A percentile compares a stretch with the other conserved stretches of the same genome.
phyloP scores from a whole-genome alignment of 192 early-diverging fungal genomes.

The Allomyces macrogynus region DNA sequence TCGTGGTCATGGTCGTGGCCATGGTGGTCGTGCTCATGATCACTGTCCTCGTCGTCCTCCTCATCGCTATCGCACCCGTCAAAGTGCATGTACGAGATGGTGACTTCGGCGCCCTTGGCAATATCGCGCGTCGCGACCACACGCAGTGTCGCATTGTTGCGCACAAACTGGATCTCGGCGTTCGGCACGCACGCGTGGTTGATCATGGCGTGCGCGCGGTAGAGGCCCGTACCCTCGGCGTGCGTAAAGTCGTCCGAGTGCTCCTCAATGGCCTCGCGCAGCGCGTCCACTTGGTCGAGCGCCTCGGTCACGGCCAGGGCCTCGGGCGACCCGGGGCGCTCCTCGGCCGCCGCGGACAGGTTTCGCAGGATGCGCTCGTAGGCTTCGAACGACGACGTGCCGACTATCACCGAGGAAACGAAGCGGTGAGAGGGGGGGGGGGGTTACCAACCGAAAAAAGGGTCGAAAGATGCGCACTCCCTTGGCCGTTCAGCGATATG shows the following conservation, averaged over 20 bases:
- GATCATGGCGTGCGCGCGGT: background rate
- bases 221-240: constrained; percentile 1
- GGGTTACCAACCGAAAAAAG: too few relatives aligned
- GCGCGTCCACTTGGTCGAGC: constrained; percentile 1
- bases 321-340: background rate
- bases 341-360: background rate
- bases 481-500: background rate
- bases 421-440: too few relatives aligned
- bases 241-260: constrained; percentile 4
- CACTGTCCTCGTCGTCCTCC: constrained; percentile 1
- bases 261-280: constrained; percentile 2
- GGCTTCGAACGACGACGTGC: background rate
- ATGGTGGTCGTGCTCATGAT: background rate
- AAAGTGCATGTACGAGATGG: constrained; percentile 3
- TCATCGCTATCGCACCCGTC: background rate
- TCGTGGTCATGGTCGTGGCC: background rate
- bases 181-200: constrained; percentile 4
- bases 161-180: constrained; percentile 1
- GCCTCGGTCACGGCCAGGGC: background rate
- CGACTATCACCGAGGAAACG: background rate
- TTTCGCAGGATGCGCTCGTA: background rate
- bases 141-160: background rate
- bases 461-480: background rate
- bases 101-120: constrained; percentile 1
- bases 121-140: background rate